phyloP scores from a whole-genome alignment of 192 early-diverging fungal genomes.

The Cladochytrium replicatum region DNA sequence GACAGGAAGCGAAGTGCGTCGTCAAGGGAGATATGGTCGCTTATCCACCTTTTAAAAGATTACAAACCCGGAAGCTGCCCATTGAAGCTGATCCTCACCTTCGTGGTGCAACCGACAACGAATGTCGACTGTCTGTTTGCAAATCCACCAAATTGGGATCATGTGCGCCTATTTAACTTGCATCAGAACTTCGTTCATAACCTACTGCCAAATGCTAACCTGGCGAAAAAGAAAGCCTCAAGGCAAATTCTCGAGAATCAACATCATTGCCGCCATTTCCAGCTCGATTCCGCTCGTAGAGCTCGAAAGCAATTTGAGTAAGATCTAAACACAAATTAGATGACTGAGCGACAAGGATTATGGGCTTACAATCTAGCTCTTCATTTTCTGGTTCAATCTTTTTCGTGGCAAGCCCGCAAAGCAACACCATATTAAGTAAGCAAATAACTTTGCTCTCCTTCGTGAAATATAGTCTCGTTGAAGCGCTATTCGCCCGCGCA shows the following conservation, averaged over 20 bases:
- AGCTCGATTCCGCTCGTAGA: conserved; percentile 71
- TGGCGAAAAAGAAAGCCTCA: conserved; percentile 80
- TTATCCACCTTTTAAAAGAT: conserved; percentile 57
- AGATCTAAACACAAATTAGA: conserved; percentile 50
- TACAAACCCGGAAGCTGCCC: background rate
- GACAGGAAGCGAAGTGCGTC: conserved; percentile 51
- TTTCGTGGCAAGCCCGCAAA: conserved; percentile 71
- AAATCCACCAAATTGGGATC: conserved; percentile 84
- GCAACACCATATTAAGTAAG: conserved; percentile 81
- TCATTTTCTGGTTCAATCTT: conserved; percentile 45
- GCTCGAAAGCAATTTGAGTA: conserved; percentile 95
- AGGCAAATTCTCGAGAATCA: conserved; percentile 67
- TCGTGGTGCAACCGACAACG: conserved; percentile 71
- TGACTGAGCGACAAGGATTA: background rate
- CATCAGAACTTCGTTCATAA: too few relatives aligned
- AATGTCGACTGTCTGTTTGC: conserved; percentile 74
- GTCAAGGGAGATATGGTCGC: conserved; percentile 70
- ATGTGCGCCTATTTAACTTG: too few relatives aligned
- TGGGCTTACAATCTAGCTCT: conserved; percentile 79
- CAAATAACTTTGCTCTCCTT: conserved; percentile 92
- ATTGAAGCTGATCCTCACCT: conserved; percentile 29
- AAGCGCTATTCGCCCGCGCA: conserved; percentile 37
- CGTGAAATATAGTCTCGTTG: conserved; percentile 84
- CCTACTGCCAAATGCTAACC: too few relatives aligned
- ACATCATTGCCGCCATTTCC: conserved; percentile 15